A percentile compares a stretch with the other conserved stretches of the same genome.
Evolutionary conservation across 1,139 yeast genomes (phyloP).

Genomic region (Pichia sp.): DNA sequence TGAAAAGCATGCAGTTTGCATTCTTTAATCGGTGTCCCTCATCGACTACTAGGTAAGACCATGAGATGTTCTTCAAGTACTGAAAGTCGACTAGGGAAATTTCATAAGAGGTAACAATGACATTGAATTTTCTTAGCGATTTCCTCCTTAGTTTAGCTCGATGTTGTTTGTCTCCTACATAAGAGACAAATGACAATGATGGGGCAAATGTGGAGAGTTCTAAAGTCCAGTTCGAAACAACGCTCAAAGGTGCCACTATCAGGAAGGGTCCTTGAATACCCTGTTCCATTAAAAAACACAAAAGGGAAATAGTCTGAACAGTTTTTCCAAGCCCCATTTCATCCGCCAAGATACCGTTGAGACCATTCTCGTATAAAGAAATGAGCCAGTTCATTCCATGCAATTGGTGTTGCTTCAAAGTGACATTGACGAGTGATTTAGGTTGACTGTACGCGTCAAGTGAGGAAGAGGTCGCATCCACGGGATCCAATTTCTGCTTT

Average conservation of each 20-base stretch:
- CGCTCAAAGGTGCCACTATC: conserved; percentile 82
- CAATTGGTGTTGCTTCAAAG: conserved; percentile 73
- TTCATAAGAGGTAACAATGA: conserved; percentile 80
- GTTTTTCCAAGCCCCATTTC: conserved; percentile 98
- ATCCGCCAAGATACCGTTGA: conserved; percentile 92
- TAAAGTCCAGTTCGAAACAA: conserved; percentile 74
- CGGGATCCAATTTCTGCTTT: neutral
- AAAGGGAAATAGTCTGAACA: conserved; percentile 71
- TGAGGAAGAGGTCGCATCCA: neutral
- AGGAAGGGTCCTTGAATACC: conserved; percentile 80
- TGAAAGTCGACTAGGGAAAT: conserved; percentile 60
- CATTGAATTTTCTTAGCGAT: conserved; percentile 32
- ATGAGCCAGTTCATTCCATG: conserved; percentile 90
- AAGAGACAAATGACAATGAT: conserved; percentile 49
- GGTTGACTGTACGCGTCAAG: conserved; percentile 44
- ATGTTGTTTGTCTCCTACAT: conserved; percentile 56
- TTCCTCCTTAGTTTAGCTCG: conserved; percentile 38
- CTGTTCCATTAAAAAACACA: conserved; percentile 72
- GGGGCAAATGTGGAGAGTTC: conserved; percentile 78
- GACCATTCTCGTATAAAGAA: conserved; percentile 83
- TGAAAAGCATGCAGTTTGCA: conserved; percentile 66
- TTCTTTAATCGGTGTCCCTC: conserved; percentile 93
- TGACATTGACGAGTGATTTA: conserved; percentile 54
- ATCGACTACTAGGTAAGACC: conserved; percentile 90
- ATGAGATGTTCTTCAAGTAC: conserved; percentile 43